Evolutionary conservation across 441 rosid genomes (phyloP), one percentile per base, ranked within the genome.

Genomic region (Manihot esculenta): DNA sequence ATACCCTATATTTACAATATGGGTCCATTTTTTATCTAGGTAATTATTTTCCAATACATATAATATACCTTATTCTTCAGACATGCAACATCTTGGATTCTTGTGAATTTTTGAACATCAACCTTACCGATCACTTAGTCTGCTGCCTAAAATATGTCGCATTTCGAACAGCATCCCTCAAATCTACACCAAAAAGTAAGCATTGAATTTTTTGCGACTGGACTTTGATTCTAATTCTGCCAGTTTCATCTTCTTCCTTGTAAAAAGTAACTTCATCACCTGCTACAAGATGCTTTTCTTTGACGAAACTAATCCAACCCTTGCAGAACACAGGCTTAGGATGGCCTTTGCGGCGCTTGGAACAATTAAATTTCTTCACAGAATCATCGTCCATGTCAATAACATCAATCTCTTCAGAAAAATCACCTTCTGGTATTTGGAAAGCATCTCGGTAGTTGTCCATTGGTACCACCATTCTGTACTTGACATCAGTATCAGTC

Each of bases 211-310:
- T 47, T 14, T 3, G 18, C 2, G 50, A 18, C 18, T 47, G 50
- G 18, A 47, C 15, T 48, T 48, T 17, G 51, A 15, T 3, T 15
- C 5, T 48, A 8, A 14, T 10, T 1, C 51, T 18, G 1, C 51
- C 51, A 48, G 8, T 7, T 17, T 12, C 51, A 48, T 48, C 51
- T 48, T 48, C n/a, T 15, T 7, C 42, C 42, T 17, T 35, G 0
- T 8, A 58, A 1, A 58, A 8, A n/a, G n/a, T 30, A 0, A 30
- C 44, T 58, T 58, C 41, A 58, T 58, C 62, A 0, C 14, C 44
- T 30, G 0, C 7, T 0, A 0, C 10, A 10, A 58, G 62, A 30
- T 0, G 1, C 0, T 35, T 8, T 0, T 1, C 7, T 30, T 17
- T 58, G 4, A n/a, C 23, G 41, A 58, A 58, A 9, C 11, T n/a